Base-by-base conservation (phyloP, 2,329 filamentous ascomycete genomes). In the Colletotrichum lini region DNA sequence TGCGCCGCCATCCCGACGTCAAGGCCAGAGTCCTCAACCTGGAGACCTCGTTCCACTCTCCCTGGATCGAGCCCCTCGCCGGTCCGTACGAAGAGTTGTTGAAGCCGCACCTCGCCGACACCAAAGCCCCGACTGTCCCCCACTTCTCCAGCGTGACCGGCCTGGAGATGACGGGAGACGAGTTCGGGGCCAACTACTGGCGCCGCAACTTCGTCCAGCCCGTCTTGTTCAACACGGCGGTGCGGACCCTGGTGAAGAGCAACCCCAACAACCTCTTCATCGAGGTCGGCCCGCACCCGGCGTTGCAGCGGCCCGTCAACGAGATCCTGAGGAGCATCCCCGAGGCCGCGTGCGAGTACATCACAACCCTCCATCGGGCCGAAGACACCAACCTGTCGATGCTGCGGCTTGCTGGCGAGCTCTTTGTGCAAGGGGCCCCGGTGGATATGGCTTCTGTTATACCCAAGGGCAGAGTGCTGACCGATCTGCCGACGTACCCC, bases 281-380 rank as follows among this genome's bases (percentile, higher is more conserved):
- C 2, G 76, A 77, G 58, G 40, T 78, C 9, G 76, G 76, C 0
- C 75, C 76, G 1, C 76, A 78, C 26, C 54, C 74, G 0, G 73
- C 75, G 0, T 70, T 78, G 2, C 61, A 70, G 12, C 70, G 76
- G 0, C 76, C 76, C 2, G 44, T 78, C 12, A 57, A 72, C 2
- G 75, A 77, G 9, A 73, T 74, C n/a, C 76, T 87, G 18, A 85
- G 85, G 72, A 77, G 63, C 30, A 53, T 67, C 2, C 67, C 67
- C 12, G 49, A 61, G 16, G 63, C 63, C 10, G 16, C 61, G 1
- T 70, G 56, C 53, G 79, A 81, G 2, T 87, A 87, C 68, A 77
- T 80, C 12, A 81, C 84, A 0, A 79, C 81, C 0, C 84, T 93
- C 1, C 75, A 75, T 87, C 2, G 85, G 88, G 35, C 85, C 86